Conservation (phyloP, 225 moss, liverwort and hornwort genomes). For the Thuidium tamariscinum region DNA sequence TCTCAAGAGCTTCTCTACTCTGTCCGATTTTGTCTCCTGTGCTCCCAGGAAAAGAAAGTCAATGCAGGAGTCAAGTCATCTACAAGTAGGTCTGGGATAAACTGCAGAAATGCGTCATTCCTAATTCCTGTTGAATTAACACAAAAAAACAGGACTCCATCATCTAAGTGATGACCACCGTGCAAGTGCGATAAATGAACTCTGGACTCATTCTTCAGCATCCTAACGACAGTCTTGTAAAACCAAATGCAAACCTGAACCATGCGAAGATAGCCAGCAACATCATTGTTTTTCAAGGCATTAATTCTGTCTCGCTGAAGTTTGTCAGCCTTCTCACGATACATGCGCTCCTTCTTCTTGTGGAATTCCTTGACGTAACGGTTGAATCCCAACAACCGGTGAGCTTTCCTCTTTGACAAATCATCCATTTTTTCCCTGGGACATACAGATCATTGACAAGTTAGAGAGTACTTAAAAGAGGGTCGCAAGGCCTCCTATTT, state of each 20-base stretch:
- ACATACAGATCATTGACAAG: not conserved
- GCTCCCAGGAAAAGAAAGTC: not conserved
- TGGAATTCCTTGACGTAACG: conserved; percentile 93
- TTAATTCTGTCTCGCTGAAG: conserved; percentile 97
- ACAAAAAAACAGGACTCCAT: not conserved
- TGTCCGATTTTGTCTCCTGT: conserved; percentile 96
- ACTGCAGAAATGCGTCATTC: not conserved
- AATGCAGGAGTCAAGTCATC: not conserved
- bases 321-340: conserved; percentile 89
- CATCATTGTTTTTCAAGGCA: conserved; percentile 95
- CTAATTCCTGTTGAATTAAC: not conserved
- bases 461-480: not conserved
- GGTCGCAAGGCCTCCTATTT: not conserved
- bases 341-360: conserved; percentile 86
- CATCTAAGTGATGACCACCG: not conserved
- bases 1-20: conserved; percentile 87
- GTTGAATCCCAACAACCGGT: conserved; percentile 67
- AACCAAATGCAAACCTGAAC: conserved; percentile 62
- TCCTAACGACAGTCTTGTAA: not conserved
- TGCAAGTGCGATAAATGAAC: not conserved
- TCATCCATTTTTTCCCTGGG: conserved; percentile 93
- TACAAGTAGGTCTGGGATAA: not conserved
- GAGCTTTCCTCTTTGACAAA: conserved; percentile 68
- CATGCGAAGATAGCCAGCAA: conserved; percentile 99
- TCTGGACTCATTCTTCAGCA: not conserved